Base-by-base conservation (phyloP, 2,329 filamentous ascomycete species). In the Drechslerella stenobrocha region DNA sequence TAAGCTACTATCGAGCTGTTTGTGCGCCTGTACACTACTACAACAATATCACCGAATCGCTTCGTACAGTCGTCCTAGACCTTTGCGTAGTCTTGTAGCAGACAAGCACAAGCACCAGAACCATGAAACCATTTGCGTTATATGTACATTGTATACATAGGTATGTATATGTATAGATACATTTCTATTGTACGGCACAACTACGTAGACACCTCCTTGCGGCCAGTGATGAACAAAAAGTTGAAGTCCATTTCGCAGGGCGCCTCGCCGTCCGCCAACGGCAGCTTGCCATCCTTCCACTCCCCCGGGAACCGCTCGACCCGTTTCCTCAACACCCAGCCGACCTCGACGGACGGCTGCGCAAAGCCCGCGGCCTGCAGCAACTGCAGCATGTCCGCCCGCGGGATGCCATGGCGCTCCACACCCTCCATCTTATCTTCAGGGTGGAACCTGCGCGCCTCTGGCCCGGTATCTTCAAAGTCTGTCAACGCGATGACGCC, bases 381-480 rank as follows among this genome's bases (percentile, higher is more conserved):
- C 50, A 81, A 52, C n/a, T 48, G 71, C 45, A 75, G 75, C 37
- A 81, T 78, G 61, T 78, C 78, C 0, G 70, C 71, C 26, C 75
- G 74, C 23, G 75, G 72, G 34, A 84, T 79, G 1, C 82, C 82
- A 73, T 84, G 81, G 50, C 80, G 74, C 74, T 82, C 80, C 1
- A 84, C 82, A 1, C 81, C 81, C 0, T 76, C 76, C 77, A 83
- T 79, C 73, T 81, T 82, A 20, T 71, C 71, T 70, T 78, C 75
- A 0, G 82, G 79, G 73, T 84, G 82, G 70, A 84, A 84, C 47
- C 74, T 74, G 28, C 78, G 75, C 1, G 81, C 80, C 42, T 79
- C 79, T 0, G 78, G 78, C 0, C 82, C 82, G 72, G 80, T 81
- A 69, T 84, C 79, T 72, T 84, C 81, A 72, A 81, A 84, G 71